Evolutionary conservation across 2,329 filamentous ascomycete genomes (phyloP), one percentile per base, ranked within the genome.

Genomic region (Fusarium caatingaense): DNA sequence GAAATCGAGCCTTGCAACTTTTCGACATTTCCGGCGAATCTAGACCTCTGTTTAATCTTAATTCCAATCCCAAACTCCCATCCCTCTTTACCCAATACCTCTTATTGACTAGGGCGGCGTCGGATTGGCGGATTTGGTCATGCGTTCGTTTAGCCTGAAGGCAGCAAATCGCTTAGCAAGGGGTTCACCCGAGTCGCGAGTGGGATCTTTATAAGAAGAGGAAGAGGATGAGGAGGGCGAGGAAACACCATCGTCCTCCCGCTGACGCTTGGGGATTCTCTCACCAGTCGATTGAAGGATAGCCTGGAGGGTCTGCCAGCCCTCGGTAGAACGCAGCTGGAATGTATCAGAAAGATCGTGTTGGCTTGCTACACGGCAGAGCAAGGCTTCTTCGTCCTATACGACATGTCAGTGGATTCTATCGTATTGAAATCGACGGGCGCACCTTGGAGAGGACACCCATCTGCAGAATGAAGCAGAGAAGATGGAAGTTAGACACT

Each of bases 221-320:
- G 75, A 71, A 40, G 71, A 74, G 60, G 75, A 72, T 54, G 74
- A 74, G 51, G 75, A 72, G 58, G 76, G 64, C 51, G 72, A 69
- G 63, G 71, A 68, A 73, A 71, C 73, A 72, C 71, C 81, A 78
- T 78, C 79, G 76, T 78, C 76, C 72, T 80, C 79, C 60, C 68
- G 60, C 41, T 66, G 81, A 78, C 89, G 92, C 87, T 96, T 97
- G 82, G 90, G 91, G 88, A 91, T 89, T 89, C 91, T 91, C 92
- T 97, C 94, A 97, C 94, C 93, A 88, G 93, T 94, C 89, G 94
- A 92, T 90, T 96, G 90, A 83, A 98, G 88, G 80, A 99, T 97
- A 80, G 92, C 91, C 82, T 95, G 87, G 78, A 99, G 87, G 64
- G 93, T 98, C 81, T 94, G 92, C 96, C 96, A 99, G 77, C 96